Base-by-base conservation (phyloP, 257 asterid genomes). In the Solanum ossicruentum region DNA sequence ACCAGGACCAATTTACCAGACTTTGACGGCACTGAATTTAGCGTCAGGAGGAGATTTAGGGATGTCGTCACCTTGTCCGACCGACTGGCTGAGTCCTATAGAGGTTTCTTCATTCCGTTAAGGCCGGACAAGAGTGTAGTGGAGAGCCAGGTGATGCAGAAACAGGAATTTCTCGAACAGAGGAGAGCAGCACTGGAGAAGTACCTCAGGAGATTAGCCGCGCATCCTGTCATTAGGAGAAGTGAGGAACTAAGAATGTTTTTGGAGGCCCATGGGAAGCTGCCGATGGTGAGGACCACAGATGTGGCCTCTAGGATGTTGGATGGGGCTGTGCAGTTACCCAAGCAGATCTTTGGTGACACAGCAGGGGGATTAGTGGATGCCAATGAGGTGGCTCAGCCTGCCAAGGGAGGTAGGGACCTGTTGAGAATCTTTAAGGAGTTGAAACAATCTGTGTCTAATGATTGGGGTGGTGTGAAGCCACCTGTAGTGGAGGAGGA, bases 121-220 rank as follows among this genome's bases (percentile, higher is more conserved):
- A 88, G 99, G 87, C 99, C 99, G 16, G 99, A 97, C 83, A 97
- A 97, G 91, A 93, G 95, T 85, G 98, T 93, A 69, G 98, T 97
- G 69, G 99, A 97, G 93, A 87, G 98, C 80, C 98, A 95, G 86
- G 97, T 95, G 90, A 95, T 97, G 98, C 98, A 95, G 90, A 90
- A 91, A 85, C 88, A 85, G 71, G 99, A 95, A 45, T 97, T 97
- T 75, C 92, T 97, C 51, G 98, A 95, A 88, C 99, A 94, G 88
- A 90, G 98, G 91, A 92, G 99, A 10, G 87, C 82, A 2, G 95
- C 97, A 20, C 81, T 97, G 91, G 99, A 97, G 94, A 97, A 92
- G 90, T 97, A 97, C 84, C 80, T 95, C 91, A 89, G 92, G 84
- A 93, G 90, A 87, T 89, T 97, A 18, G 95, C 94, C 0, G 88